These are phyloP conservation scores for Aspergillus kassunensis DNA, from an alignment of 495 filamentous ascomycete genomes.

Conservation along the genomic window DNA sequence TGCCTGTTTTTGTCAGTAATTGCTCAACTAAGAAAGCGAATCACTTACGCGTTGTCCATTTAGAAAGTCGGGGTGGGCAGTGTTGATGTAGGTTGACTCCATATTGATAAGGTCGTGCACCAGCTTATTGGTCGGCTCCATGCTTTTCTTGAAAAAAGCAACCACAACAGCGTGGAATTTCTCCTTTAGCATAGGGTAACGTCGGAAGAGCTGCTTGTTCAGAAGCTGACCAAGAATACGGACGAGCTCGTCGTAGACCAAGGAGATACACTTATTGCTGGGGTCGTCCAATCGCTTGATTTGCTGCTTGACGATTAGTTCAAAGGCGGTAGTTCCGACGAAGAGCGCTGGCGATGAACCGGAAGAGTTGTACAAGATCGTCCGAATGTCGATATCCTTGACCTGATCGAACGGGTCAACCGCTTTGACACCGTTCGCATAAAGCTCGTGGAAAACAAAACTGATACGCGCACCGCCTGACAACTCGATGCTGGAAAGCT, in stretches of 20 bases:
- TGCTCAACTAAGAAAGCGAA: not conserved
- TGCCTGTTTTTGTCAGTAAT: constrained; percentile 48
- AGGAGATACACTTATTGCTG: constrained; percentile 89
- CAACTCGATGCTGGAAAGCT: constrained; percentile 88
- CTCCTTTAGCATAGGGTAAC: constrained; percentile 92
- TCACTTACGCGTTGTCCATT: constrained; percentile 78
- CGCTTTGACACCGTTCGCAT: constrained; percentile 96
- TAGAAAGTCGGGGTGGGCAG: constrained; percentile 95
- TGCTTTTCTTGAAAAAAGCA: constrained; percentile 92
- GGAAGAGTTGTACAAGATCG: constrained; percentile 96
- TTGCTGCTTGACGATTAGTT: constrained; percentile 97
- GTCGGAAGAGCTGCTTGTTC: constrained; percentile 81
- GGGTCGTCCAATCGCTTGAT: constrained; percentile 97
- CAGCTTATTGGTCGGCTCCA: constrained; percentile 97
- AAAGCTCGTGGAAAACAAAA: constrained; percentile 98
- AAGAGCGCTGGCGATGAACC: constrained; percentile 96
- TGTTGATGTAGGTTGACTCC: constrained; percentile 98
- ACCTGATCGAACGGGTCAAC: constrained; percentile 97
- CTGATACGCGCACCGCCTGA: constrained; percentile 98
- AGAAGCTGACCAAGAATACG: constrained; percentile 90
- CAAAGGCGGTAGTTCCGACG: constrained; percentile 95
- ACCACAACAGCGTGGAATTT: constrained; percentile 96
- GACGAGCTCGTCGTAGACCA: constrained; percentile 97
- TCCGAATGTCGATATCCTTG: constrained; percentile 97
- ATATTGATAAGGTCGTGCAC: constrained; percentile 89